These are phyloP conservation scores for Cyberlindnera petersonii DNA, from an alignment of 805 yeast species.

Conservation along the genomic window DNA sequence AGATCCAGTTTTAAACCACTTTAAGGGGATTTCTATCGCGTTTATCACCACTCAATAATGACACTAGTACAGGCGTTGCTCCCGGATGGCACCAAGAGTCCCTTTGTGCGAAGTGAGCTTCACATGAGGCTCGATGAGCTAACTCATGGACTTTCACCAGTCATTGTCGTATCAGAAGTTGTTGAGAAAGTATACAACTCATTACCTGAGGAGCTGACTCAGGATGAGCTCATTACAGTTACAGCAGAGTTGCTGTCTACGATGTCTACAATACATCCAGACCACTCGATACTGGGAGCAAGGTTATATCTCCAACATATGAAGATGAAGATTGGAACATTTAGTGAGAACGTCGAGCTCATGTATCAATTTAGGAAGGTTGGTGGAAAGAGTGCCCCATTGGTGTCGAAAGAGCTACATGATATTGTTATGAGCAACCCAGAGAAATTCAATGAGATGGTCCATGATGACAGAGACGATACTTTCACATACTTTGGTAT, in stretches of 20 bases:
- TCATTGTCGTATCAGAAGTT: conserved; percentile 6
- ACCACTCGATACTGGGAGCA: conserved; percentile 91
- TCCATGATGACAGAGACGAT: conserved; percentile 66
- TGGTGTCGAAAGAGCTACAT: conserved; percentile 65
- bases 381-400: conserved; percentile 51
- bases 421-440: conserved; percentile 58
- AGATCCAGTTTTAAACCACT: neutral
- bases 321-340: conserved; percentile 86
- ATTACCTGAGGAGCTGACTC: conserved; percentile 13
- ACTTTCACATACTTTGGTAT: conserved; percentile 83
- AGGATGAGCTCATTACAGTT: conserved; percentile 61
- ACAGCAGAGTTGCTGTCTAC: conserved; percentile 98
- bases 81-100: conserved; percentile 9
- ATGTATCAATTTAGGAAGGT: conserved; percentile 73
- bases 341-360: conserved; percentile 68
- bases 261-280: conserved; percentile 97
- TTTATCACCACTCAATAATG: conserved; percentile 1
- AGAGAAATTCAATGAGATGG: conserved; percentile 69
- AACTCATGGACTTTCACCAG: conserved; percentile 6
- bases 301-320: conserved; percentile 89
- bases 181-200: conserved; percentile 7
- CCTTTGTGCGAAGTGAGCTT: conserved; percentile 5
- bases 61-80: conserved; percentile 7
- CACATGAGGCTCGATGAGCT: conserved; percentile 1
- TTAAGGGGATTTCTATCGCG: neutral